Evolutionary conservation across 106 monocot species (phyloP).

Genomic region (Ottelia alismoides): DNA sequence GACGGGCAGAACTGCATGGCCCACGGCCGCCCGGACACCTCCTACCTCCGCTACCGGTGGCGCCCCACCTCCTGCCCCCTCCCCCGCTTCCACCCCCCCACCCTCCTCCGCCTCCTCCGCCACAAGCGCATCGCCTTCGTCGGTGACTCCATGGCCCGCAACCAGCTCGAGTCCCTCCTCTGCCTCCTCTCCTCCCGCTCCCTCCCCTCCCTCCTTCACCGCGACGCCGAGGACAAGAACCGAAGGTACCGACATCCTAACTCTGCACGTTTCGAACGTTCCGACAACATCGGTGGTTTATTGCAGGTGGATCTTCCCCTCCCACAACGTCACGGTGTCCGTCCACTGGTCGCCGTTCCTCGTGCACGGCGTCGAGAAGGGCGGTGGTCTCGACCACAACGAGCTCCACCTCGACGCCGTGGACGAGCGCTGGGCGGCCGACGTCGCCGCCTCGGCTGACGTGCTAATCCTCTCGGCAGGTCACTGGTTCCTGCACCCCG

Average conservation of each 20-base stretch:
- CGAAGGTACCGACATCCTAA: constrained; percentile 77
- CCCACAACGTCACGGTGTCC: constrained; percentile 59
- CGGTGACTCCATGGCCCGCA: constrained; percentile 76
- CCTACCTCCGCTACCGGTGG: constrained; percentile 72
- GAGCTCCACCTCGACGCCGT: constrained; percentile 40
- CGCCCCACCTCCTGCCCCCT: constrained; percentile 43
- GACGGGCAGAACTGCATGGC: constrained; percentile 75
- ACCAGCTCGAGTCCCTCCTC: constrained; percentile 77
- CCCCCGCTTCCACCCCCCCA: constrained; percentile 31
- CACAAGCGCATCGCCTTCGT: constrained; percentile 58
- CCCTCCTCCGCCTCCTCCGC: constrained; percentile 34
- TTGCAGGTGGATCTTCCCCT: constrained; percentile 48
- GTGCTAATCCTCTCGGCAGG: constrained; percentile 53
- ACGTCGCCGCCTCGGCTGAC: constrained; percentile 30
- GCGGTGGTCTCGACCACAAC: constrained; percentile 64
- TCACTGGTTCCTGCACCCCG: constrained; percentile 83
- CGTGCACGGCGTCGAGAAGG: constrained; percentile 56
- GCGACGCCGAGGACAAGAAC: constrained; percentile 31
- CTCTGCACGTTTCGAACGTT: too few relatives aligned
- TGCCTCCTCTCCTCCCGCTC: constrained; percentile 47
- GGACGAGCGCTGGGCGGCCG: constrained; percentile 56
- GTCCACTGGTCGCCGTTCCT: constrained; percentile 93
- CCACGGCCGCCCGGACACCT: constrained; percentile 75
- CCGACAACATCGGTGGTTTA: too few relatives aligned
- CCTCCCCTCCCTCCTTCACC: constrained; percentile 40